phyloP scores from a whole-genome alignment of 108 stramenopile genomes.

The Fragilariopsis cylindrus region DNA sequence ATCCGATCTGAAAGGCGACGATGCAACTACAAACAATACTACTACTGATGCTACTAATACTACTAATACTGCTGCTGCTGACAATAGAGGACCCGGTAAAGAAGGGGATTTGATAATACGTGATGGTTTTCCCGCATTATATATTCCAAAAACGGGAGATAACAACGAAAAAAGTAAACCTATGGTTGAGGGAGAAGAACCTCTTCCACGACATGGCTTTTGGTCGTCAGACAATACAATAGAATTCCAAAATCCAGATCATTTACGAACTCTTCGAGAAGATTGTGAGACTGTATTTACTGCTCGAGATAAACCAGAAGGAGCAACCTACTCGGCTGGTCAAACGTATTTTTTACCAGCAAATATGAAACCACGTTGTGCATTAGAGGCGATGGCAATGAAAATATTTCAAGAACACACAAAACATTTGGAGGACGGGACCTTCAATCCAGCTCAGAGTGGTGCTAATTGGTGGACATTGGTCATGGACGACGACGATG shows the following conservation, averaged over 20 bases:
- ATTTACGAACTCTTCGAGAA: constrained; percentile 33
- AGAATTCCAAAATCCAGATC: constrained; percentile 27
- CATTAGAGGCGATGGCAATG: constrained; percentile 75
- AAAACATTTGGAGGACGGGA: constrained; percentile 46
- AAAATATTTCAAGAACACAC: constrained; percentile 76
- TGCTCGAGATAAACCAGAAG: constrained; percentile 71
- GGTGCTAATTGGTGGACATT: constrained; percentile 95
- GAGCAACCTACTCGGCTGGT: constrained; percentile 75
- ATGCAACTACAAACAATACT: background rate
- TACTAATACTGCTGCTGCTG: background rate
- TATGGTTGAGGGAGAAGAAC: constrained; percentile 48
- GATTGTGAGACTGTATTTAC: constrained; percentile 80
- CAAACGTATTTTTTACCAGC: constrained; percentile 83
- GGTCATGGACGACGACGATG: constrained; percentile 62
- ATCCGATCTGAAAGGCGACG: background rate
- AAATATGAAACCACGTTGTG: constrained; percentile 79
- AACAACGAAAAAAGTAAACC: constrained; percentile 19
- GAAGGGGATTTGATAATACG: constrained; percentile 55
- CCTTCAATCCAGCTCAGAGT: constrained; percentile 67
- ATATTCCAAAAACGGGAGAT: constrained; percentile 11
- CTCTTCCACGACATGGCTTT: constrained; percentile 65
- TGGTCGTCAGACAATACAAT: constrained; percentile 57
- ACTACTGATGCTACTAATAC: background rate
- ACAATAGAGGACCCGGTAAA: constrained; percentile 5
- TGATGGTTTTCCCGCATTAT: constrained; percentile 57